Evolutionary conservation across 176 grass and related monocot genomes (phyloP).

Genomic region (Luzula sylvatica): DNA sequence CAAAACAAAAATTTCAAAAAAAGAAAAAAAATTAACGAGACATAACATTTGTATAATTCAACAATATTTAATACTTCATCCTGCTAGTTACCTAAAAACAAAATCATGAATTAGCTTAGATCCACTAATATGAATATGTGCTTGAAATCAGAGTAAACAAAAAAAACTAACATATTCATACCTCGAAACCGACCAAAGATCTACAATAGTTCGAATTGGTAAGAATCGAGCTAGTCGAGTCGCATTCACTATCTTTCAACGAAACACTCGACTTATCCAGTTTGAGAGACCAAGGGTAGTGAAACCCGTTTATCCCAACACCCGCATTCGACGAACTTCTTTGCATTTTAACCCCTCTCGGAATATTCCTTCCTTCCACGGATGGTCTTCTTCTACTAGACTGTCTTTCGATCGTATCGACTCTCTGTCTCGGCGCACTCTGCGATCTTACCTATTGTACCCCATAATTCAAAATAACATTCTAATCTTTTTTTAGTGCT

Average conservation of each 20-base stretch:
- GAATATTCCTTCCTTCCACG: constrained; percentile 35
- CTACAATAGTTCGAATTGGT: constrained; percentile 51
- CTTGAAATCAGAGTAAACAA: background rate
- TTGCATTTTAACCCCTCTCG: constrained; percentile 53
- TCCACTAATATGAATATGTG: background rate
- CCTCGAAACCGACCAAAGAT: constrained; percentile 54
- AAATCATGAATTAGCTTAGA: constrained; percentile 6
- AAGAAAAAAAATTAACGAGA: constrained; percentile 15
- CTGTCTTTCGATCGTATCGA: constrained; percentile 49
- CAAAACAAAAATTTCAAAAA: background rate
- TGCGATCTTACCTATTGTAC: constrained; percentile 45
- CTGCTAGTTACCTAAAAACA: constrained; percentile 36
- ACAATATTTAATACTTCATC: constrained; percentile 27
- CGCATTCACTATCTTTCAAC: constrained; percentile 76
- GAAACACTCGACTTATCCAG: constrained; percentile 58
- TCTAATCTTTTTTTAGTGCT: too few relatives aligned
- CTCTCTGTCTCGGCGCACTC: constrained; percentile 65
- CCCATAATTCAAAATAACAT: too few relatives aligned
- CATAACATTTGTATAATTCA: background rate
- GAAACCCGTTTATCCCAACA: constrained; percentile 25
- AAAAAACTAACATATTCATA: background rate
- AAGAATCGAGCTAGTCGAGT: constrained; percentile 65
- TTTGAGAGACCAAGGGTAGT: constrained; percentile 50
- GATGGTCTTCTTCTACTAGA: constrained; percentile 38
- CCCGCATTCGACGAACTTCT: constrained; percentile 66